Evolutionary conservation across 176 grass and related monocot species (phyloP).

Genomic region (Oryza brachyantha): DNA sequence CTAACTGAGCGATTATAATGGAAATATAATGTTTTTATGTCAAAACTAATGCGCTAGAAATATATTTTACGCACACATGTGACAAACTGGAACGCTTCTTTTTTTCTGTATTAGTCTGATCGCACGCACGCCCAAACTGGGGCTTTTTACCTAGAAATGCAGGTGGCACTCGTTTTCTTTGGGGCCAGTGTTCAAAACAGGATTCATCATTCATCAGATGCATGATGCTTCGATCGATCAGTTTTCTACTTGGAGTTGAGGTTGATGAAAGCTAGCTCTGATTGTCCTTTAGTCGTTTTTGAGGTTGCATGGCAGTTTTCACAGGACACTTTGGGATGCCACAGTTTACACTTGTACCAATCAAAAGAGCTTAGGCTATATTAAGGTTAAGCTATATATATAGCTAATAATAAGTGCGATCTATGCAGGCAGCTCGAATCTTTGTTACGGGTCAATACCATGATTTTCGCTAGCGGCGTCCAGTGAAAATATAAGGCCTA

Average conservation of each 20-base stretch:
- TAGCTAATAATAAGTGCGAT: neutral
- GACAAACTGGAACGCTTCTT: too few species aligned
- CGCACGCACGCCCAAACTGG: neutral
- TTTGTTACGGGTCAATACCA: too few species aligned
- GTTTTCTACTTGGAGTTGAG: neutral
- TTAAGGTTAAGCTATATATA: neutral
- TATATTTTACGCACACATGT: neutral
- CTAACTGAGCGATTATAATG: neutral
- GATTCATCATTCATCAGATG: neutral
- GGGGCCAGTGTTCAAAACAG: neutral
- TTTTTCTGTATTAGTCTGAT: neutral
- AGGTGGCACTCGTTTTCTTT: neutral
- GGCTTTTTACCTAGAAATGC: neutral
- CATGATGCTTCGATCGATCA: neutral
- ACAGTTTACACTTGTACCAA: neutral
- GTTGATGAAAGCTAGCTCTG: neutral
- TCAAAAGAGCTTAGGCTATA: neutral
- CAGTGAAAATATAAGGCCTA: too few species aligned
- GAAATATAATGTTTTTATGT: neutral
- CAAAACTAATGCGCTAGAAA: neutral
- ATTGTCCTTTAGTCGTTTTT: neutral
- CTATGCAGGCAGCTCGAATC: too few species aligned
- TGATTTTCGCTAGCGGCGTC: too few species aligned
- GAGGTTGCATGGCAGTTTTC: neutral
- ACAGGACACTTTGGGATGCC: neutral